Evolutionary conservation across 345 rosid species (phyloP).

Genomic region (Jatropha curcas): DNA sequence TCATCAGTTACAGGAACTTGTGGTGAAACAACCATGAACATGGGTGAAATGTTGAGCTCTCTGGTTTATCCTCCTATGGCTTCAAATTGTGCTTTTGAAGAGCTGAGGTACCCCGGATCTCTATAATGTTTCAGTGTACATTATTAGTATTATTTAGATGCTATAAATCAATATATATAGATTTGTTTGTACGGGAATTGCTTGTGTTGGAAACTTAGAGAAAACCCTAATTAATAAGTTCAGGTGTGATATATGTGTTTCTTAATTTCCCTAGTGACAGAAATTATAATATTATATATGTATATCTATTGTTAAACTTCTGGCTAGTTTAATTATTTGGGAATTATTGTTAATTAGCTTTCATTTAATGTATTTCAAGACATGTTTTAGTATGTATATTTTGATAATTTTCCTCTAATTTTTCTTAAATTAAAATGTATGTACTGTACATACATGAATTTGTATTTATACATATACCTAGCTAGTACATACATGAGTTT

Average conservation of each 20-base stretch:
- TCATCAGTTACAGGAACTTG: neutral
- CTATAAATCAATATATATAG: neutral
- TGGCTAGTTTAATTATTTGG: too few relatives aligned
- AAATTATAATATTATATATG: conserved; percentile 21
- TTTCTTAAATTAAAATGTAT: too few relatives aligned
- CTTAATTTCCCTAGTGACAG: conserved; percentile 8
- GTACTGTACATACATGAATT: too few relatives aligned
- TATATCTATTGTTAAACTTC: too few relatives aligned
- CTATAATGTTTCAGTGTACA: conserved; percentile 22
- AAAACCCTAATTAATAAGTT: conserved; percentile 35
- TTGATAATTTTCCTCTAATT: too few relatives aligned
- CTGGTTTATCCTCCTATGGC: conserved; percentile 24
- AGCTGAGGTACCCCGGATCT: conserved; percentile 30
- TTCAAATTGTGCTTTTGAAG: conserved; percentile 33
- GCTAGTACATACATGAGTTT: too few relatives aligned
- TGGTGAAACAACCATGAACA: conserved; percentile 15
- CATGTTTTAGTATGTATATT: too few relatives aligned
- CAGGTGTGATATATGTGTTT: conserved; percentile 7
- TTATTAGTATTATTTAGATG: conserved; percentile 9
- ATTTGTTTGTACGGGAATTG: conserved; percentile 14
- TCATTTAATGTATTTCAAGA: conserved; percentile 7
- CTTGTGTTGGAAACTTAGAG: conserved; percentile 16
- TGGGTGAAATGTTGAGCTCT: conserved; percentile 36
- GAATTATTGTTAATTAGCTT: too few relatives aligned
- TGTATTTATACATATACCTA: too few relatives aligned